Percentiles rank a stretch among this genome's conserved stretches.
phyloP scores from a whole-genome alignment of 2,329 filamentous ascomycete species.

The Penicillium sp. region DNA sequence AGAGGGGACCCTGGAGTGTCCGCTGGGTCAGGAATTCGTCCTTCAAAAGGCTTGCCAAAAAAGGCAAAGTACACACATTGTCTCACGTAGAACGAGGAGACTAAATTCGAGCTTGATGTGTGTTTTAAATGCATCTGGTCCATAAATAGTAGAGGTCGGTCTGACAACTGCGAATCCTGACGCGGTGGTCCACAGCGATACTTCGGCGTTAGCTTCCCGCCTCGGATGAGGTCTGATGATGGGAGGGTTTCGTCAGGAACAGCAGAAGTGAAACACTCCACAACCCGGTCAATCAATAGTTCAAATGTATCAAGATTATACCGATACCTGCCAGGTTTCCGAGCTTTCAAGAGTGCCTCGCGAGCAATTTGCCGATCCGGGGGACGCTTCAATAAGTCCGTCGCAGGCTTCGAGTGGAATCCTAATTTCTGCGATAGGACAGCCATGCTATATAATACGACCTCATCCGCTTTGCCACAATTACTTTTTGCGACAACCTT shows the following conservation, averaged over 20 bases:
- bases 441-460: slow-evolving; percentile 19
- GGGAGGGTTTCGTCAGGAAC: slow-evolving; percentile 3
- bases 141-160: slow-evolving; percentile 9
- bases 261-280: slow-evolving; percentile 16
- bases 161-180: slow-evolving; percentile 3
- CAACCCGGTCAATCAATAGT: slow-evolving; percentile 16
- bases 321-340: slow-evolving; percentile 17
- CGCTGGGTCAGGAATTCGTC: too few species aligned
- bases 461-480: slow-evolving; percentile 15
- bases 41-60: slow-evolving; percentile 5
- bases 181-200: slow-evolving; percentile 9
- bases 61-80: slow-evolving; percentile 10
- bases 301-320: slow-evolving; percentile 19
- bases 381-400: slow-evolving; percentile 12
- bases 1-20: too few species aligned
- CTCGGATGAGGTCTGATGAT: neutral
- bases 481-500: too few species aligned
- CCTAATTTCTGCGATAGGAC: slow-evolving; percentile 18
- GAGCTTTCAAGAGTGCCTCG: slow-evolving; percentile 21
- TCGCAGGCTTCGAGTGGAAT: slow-evolving; percentile 20
- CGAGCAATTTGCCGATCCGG: slow-evolving; percentile 23
- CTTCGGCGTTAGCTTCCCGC: slow-evolving; percentile 5
- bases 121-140: slow-evolving; percentile 7
- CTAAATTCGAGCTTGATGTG: slow-evolving; percentile 4
- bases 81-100: slow-evolving; percentile 10